Evolutionary conservation across 2,329 filamentous ascomycete species (phyloP).

Genomic region (Ploettnerulaceae sp.): DNA sequence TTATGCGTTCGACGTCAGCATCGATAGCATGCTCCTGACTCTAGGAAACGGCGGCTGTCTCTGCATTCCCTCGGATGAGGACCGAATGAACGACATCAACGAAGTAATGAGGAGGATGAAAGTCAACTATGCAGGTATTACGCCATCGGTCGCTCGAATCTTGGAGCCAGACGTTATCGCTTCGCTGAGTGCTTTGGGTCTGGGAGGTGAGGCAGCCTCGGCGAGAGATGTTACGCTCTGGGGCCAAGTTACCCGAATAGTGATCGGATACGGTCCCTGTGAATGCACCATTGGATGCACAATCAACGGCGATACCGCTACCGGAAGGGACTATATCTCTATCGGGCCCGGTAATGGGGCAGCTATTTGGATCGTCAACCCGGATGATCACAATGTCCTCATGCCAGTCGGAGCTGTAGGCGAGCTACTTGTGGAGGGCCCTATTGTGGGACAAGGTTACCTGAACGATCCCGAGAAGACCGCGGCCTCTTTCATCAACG

Average conservation of each 20-base stretch:
- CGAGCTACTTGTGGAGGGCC: slow-evolving; percentile 38
- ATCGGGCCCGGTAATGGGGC: slow-evolving; percentile 25
- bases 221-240: slow-evolving; percentile 5
- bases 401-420: slow-evolving; percentile 29
- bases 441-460: slow-evolving; percentile 59
- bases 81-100: slow-evolving; percentile 36
- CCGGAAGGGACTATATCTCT: slow-evolving; percentile 5
- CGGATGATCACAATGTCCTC: slow-evolving; percentile 19
- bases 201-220: slow-evolving; percentile 29
- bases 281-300: slow-evolving; percentile 12
- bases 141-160: slow-evolving; percentile 30
- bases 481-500: slow-evolving; percentile 50
- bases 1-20: slow-evolving; percentile 39
- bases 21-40: slow-evolving; percentile 30
- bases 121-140: slow-evolving; percentile 27
- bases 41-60: slow-evolving; percentile 38
- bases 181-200: slow-evolving; percentile 22
- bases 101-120: slow-evolving; percentile 28
- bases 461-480: slow-evolving; percentile 55
- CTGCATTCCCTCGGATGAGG: slow-evolving; percentile 38
- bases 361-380: slow-evolving; percentile 37
- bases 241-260: not conserved
- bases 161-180: slow-evolving; percentile 25
- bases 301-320: slow-evolving; percentile 6
- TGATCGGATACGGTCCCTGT: slow-evolving; percentile 12